Percentiles rank a stretch among this genome's conserved stretches.
These are phyloP conservation scores for Elsinoe batatas DNA, from an alignment of 2,329 filamentous ascomycete genomes.

Conservation along the genomic window DNA sequence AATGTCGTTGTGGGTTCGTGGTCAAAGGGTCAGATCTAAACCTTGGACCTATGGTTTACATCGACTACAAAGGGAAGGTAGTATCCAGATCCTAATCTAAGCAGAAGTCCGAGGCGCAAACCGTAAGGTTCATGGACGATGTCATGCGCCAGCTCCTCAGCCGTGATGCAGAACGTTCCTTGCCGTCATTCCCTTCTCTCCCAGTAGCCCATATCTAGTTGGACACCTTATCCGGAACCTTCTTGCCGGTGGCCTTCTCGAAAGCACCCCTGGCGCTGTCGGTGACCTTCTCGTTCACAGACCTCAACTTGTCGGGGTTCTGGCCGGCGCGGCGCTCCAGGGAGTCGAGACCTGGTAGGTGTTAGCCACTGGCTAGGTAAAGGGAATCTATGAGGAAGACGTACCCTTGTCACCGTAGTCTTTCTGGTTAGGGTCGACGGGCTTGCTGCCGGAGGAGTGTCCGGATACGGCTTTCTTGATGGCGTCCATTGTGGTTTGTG, in stretches of 20 bases:
- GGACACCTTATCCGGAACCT: constrained; percentile 20
- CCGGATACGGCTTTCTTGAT: constrained; percentile 8
- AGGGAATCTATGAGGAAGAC: neutral
- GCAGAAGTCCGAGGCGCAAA: no score
- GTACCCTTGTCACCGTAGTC: constrained; percentile 24
- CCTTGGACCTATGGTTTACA: no score
- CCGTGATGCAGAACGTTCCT: no score
- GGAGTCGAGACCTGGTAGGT: constrained; percentile 15
- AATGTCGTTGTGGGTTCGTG: no score
- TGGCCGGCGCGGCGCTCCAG: constrained; percentile 17
- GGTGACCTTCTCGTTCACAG: constrained; percentile 27
- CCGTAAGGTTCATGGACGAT: no score
- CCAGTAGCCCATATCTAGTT: constrained; percentile 11
- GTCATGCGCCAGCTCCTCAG: no score
- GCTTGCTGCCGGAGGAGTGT: neutral
- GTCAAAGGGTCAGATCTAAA: no score
- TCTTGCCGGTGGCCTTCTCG: constrained; percentile 26
- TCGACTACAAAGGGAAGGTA: no score
- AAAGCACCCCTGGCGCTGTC: constrained; percentile 24
- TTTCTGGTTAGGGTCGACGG: constrained; percentile 15
- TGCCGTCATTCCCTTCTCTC: no score
- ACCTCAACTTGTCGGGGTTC: constrained; percentile 22
- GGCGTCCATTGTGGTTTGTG: neutral
- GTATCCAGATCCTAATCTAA: no score
- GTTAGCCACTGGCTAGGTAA: neutral